These are phyloP conservation scores for Cercospora berteroae DNA, from an alignment of 2,329 filamentous ascomycete species.

Conservation along the genomic window DNA sequence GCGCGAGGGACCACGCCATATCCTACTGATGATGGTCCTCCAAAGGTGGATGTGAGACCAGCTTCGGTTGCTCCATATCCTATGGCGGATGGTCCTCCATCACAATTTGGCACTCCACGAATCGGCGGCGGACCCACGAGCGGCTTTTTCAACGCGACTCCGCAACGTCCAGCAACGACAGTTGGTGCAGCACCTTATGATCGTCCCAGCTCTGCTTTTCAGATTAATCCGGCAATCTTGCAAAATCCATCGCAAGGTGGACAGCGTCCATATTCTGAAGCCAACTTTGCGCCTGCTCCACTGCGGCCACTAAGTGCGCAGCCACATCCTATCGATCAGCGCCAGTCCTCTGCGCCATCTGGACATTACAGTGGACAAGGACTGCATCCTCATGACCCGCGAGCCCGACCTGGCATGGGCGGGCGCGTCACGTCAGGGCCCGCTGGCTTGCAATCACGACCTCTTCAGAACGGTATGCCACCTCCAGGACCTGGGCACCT, in stretches of 20 bases:
- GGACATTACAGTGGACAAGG: constrained; percentile 14
- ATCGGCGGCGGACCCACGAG: constrained; percentile 27
- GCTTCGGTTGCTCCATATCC: constrained; percentile 68
- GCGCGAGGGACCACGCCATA: constrained; percentile 33
- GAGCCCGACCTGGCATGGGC: constrained; percentile 23
- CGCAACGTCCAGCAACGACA: constrained; percentile 39
- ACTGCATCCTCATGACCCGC: constrained; percentile 23
- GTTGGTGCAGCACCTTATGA: constrained; percentile 49
- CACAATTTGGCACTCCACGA: constrained; percentile 11
- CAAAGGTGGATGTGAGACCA: constrained; percentile 39
- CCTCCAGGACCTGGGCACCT: constrained; percentile 24
- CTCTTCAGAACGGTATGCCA: constrained; percentile 9
- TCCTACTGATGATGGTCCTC: constrained; percentile 38
- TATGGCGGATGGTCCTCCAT: constrained; percentile 60
- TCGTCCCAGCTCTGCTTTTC: constrained; percentile 53
- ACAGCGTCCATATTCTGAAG: constrained; percentile 22
- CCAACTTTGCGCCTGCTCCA: constrained; percentile 16
- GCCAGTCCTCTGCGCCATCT: constrained; percentile 20
- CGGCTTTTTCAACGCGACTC: constrained; percentile 41
- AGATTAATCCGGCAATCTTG: constrained; percentile 47
- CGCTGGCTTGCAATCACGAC: constrained; percentile 23
- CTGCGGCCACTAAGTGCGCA: constrained; percentile 21
- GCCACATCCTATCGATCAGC: constrained; percentile 25
- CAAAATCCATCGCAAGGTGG: constrained; percentile 28
- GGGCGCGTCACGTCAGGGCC: constrained; percentile 38